These are phyloP conservation scores for Aegilops speltoides DNA, from an alignment of 176 grass and related monocot species.

Conservation along the genomic window DNA sequence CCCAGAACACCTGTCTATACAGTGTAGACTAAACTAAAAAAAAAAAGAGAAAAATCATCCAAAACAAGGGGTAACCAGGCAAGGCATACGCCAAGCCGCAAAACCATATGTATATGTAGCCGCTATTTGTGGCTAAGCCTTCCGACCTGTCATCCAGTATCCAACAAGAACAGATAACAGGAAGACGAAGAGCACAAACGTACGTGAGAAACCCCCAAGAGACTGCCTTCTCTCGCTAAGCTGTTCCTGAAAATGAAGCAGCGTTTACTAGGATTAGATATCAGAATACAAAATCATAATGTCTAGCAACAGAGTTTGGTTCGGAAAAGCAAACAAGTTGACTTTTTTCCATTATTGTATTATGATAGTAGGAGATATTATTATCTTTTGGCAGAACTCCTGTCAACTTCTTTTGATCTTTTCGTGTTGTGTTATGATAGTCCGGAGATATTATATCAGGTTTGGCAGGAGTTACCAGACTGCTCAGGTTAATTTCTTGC, in stretches of 20 bases:
- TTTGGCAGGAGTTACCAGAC: neutral
- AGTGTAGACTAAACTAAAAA: constrained; percentile 23
- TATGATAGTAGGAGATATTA: neutral
- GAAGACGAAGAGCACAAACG: constrained; percentile 46
- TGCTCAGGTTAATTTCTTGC: neutral
- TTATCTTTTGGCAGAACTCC: neutral
- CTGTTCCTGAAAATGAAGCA: constrained; percentile 47
- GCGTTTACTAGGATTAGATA: constrained; percentile 2
- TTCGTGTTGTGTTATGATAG: neutral
- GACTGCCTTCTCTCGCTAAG: constrained; percentile 31
- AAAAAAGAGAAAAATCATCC: neutral
- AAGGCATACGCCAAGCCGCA: neutral
- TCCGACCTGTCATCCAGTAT: constrained; percentile 43
- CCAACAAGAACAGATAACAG: constrained; percentile 44
- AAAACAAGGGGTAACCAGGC: neutral
- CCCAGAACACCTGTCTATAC: neutral
- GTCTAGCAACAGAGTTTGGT: neutral
- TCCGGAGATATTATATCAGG: neutral
- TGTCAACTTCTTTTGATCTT: neutral
- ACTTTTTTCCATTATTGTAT: neutral
- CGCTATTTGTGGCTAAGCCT: constrained; percentile 14
- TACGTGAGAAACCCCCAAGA: constrained; percentile 45
- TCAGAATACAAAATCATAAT: neutral
- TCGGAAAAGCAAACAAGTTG: neutral
- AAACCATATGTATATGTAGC: neutral